Evolutionary conservation across 78 protist genomes (phyloP), one percentile per base, ranked within the genome.

Genomic region (Dictyostelium citrinum): DNA sequence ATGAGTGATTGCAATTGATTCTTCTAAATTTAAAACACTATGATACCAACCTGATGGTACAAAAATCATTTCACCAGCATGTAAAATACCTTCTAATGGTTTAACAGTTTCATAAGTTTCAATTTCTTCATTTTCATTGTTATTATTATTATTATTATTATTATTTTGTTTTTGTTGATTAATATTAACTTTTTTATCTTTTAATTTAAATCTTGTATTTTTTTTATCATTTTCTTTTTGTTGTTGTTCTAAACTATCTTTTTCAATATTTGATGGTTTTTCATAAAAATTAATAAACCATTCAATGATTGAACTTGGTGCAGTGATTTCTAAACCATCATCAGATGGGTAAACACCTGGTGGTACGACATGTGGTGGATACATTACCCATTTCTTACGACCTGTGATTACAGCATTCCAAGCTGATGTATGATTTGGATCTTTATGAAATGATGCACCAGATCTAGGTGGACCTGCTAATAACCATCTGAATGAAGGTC

Each of bases 21-120:
- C 97, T 31, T 91, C 95, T 35, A 96, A 35, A 70, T 97, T 97
- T 51, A 97, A 39, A 17, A 84, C 97, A 74, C 43, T 20, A 45
- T 97, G 98, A 97, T 97, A 97, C 97, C 97, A 97, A 1, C 97
- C 97, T 6, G 90, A 39, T 27, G 98, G 98, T 51, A 97, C 97
- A 84, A 75, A 97, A 11, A 97, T 88, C 37, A 82, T 29, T 75
- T 97, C 98, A 37, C 98, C 98, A 49, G 79, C 90, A 16, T 82
- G 17, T 58, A 91, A 58, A 17, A 91, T 82, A 70, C 90, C 43
- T 74, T 91, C 95, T 16, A 82, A 51, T n/a, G 95, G 95, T 22
- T 86, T 83, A 39, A 83, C 74, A 5, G 24, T 68, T 49, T 72
- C 81, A 83, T 61, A 41, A 12, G 78, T 83, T 17, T 68, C 76